Evolutionary conservation across 1,284 basidiomycete species (phyloP).

Genomic region (Dichomitus squalens): DNA sequence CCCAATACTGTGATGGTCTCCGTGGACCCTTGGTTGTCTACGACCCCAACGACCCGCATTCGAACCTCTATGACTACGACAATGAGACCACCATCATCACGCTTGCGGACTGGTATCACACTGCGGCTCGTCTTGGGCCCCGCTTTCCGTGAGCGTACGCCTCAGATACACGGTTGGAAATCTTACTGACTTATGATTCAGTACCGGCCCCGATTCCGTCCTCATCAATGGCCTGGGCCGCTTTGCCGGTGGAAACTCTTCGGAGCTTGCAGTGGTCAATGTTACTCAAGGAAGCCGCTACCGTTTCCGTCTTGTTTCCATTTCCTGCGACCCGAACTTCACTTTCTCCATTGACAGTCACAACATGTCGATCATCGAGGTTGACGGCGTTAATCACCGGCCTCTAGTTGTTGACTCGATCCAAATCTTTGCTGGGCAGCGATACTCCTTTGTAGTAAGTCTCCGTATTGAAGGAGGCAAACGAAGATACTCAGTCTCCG

Average conservation of each 20-base stretch:
- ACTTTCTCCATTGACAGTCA: constrained; percentile 37
- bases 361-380: constrained; percentile 37
- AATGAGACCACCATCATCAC: constrained; percentile 25
- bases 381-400: constrained; percentile 32
- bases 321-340: constrained; percentile 32
- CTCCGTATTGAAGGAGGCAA: constrained; percentile 15
- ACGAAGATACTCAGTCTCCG: background rate
- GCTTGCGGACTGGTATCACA: constrained; percentile 23
- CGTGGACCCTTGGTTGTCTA: constrained; percentile 40
- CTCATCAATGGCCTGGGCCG: constrained; percentile 40
- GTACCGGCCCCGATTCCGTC: constrained; percentile 29
- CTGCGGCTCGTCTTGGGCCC: constrained; percentile 6
- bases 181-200: background rate
- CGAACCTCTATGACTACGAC: constrained; percentile 41
- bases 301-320: constrained; percentile 26
- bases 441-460: constrained; percentile 31
- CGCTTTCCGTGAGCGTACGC: constrained; percentile 13
- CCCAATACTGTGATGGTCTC: too few relatives aligned
- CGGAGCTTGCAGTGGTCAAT: constrained; percentile 23
- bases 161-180: background rate
- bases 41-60: constrained; percentile 41
- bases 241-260: background rate
- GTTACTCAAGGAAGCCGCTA: constrained; percentile 36
- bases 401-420: constrained; percentile 31
- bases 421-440: constrained; percentile 25